Evolutionary conservation across 768 basidiomycete genomes (phyloP).

Genomic region (Kwoniella sp.): DNA sequence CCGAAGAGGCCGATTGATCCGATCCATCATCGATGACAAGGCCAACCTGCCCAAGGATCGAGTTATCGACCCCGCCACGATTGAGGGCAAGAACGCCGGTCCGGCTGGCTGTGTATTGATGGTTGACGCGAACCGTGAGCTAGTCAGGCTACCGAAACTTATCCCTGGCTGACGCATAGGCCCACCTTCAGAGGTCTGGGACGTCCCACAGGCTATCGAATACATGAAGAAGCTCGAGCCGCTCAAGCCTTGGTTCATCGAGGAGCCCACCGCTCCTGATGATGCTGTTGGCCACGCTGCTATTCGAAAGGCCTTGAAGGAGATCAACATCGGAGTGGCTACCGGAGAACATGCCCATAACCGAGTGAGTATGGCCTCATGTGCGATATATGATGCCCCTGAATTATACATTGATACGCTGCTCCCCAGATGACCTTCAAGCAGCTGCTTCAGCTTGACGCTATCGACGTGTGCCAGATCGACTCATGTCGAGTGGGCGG

Average conservation of each 20-base stretch:
- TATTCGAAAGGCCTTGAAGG: slow-evolving; percentile 66
- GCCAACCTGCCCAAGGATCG: slow-evolving; percentile 65
- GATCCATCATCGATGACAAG: slow-evolving; percentile 92
- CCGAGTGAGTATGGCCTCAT: slow-evolving; percentile 40
- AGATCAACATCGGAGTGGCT: slow-evolving; percentile 78
- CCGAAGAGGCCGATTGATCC: slow-evolving; percentile 79
- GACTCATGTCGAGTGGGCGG: slow-evolving; percentile 91
- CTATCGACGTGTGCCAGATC: slow-evolving; percentile 92
- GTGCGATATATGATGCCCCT: not conserved
- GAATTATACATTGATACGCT: not conserved
- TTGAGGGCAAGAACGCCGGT: slow-evolving; percentile 86
- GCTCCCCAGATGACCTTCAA: slow-evolving; percentile 63
- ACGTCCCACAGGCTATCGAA: slow-evolving; percentile 85
- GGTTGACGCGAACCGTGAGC: slow-evolving; percentile 88
- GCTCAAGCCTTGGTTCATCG: slow-evolving; percentile 93
- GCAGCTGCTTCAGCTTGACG: slow-evolving; percentile 77
- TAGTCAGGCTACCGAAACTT: not conserved
- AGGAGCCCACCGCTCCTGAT: slow-evolving; percentile 88
- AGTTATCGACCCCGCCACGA: slow-evolving; percentile 60
- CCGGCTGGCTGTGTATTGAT: slow-evolving; percentile 90
- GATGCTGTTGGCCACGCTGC: slow-evolving; percentile 66
- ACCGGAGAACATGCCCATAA: slow-evolving; percentile 95
- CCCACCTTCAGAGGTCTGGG: slow-evolving; percentile 50
- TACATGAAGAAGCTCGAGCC: slow-evolving; percentile 74
- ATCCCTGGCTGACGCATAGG: not conserved